Base-by-base conservation (phyloP, 768 basidiomycete species). In the Pulveroboletus sp. region DNA sequence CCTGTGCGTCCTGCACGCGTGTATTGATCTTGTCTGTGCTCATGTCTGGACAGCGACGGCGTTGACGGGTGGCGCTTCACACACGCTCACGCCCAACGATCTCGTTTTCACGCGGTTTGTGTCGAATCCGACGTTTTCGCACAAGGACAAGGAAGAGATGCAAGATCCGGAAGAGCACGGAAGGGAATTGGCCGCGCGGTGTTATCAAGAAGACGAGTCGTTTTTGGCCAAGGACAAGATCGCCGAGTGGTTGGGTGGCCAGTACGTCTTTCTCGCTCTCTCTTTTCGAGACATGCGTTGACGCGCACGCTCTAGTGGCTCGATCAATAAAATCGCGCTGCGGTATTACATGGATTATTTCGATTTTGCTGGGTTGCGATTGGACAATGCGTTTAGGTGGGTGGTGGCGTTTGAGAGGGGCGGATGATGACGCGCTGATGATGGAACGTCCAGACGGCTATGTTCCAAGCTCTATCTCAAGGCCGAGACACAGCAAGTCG, bases 401-500 rank as follows among this genome's bases (percentile, higher is more conserved):
- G 73, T 52, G 45, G 29, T 43, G 38, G 47, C 19, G 27, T 23
- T 21, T 20, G 44, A 14, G 42, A 14, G 32, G 19, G 2, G 21
- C 14, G 17, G 7, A 20, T 12, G 12, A 23, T 31, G 14, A n/a
- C n/a, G 19, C 37, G 6, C 34, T 49, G 32, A 51, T 2, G 12
- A 16, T 14, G 34, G 29, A 19, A 21, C 17, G 9, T 1, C 33
- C 14, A 94, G 94, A 52, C 85, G 84, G 20, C 72, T 99, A 11
- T 97, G 94, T 64, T 84, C 85, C 12, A 97, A 95, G 65, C 77
- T 99, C 2, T 97, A 80, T 65, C 78, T 99, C 50, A 94, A 93
- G 67, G 97, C 85, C 2, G 97, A 99, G 68, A 95, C 95, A 0
- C 97, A 99, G 63, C 94, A 98, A 70, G 87, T 99, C 36, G 97